phyloP scores from a whole-genome alignment of 345 rosid species.

The Turnera subulata region DNA sequence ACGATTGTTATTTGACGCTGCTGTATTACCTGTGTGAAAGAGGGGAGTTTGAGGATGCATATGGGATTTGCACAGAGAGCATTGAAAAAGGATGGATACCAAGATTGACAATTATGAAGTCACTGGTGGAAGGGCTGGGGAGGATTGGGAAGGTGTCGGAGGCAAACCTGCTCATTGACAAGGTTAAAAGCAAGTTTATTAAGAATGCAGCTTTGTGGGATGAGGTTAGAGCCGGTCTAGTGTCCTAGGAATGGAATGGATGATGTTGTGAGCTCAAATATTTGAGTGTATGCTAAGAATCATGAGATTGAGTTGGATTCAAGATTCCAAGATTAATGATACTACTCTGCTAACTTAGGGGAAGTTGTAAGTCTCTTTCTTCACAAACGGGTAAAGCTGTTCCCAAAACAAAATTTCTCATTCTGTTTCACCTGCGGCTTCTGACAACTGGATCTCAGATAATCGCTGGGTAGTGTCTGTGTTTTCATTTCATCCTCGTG shows the following conservation, averaged over 20 bases:
- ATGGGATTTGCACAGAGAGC: slow-evolving; percentile 52
- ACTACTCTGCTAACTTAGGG: too few species aligned
- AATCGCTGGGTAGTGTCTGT: too few species aligned
- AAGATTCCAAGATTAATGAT: too few species aligned
- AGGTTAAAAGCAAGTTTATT: slow-evolving; percentile 51
- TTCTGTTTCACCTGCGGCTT: too few species aligned
- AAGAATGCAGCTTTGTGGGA: slow-evolving; percentile 57
- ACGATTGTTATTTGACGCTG: slow-evolving; percentile 54
- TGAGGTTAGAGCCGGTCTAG: slow-evolving; percentile 69
- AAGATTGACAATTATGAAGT: slow-evolving; percentile 51
- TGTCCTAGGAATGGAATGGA: slow-evolving; percentile 32
- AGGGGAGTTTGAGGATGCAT: slow-evolving; percentile 57
- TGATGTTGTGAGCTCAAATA: slow-evolving; percentile 1
- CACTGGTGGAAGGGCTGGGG: slow-evolving; percentile 60
- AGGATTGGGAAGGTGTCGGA: slow-evolving; percentile 46
- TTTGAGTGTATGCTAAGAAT: too few species aligned
- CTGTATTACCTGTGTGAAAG: slow-evolving; percentile 54
- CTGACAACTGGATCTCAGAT: too few species aligned
- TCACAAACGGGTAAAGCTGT: too few species aligned
- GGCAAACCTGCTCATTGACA: slow-evolving; percentile 49
- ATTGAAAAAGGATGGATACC: slow-evolving; percentile 78
- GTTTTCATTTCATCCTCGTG: too few species aligned
- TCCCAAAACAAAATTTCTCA: too few species aligned
- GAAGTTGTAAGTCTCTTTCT: too few species aligned
- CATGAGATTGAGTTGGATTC: too few species aligned